These are phyloP conservation scores for Viola odorata DNA, from an alignment of 345 rosid genomes.

Conservation along the genomic window DNA sequence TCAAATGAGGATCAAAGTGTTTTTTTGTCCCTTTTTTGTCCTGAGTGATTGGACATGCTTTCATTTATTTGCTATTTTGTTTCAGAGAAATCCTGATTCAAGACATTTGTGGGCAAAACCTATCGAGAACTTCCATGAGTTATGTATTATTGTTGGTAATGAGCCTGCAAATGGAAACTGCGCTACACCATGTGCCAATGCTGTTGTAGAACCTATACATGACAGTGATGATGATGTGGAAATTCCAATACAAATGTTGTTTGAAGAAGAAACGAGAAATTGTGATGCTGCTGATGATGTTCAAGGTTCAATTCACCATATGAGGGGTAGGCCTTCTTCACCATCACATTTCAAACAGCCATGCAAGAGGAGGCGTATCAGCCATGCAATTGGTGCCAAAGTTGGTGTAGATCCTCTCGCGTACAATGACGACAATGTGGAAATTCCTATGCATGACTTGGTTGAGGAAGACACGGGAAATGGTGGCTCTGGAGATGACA, in stretches of 20 bases:
- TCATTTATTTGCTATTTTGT: not conserved
- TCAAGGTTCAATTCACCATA: constrained; percentile 10
- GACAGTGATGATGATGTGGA: not conserved
- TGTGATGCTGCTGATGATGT: constrained; percentile 2
- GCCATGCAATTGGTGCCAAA: not conserved
- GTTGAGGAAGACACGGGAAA: constrained; percentile 8
- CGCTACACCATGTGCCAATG: not conserved
- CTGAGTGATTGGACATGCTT: too few relatives aligned
- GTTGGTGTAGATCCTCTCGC: not conserved
- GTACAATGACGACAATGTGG: not conserved
- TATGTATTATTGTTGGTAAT: constrained; percentile 7
- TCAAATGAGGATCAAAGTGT: too few relatives aligned
- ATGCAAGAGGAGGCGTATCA: not conserved
- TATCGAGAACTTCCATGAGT: constrained; percentile 9
- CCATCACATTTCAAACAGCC: not conserved
- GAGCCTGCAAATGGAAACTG: not conserved
- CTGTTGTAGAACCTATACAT: not conserved
- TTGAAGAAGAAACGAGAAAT: constrained; percentile 6
- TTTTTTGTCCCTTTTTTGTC: not conserved
- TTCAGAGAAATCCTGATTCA: constrained; percentile 15
- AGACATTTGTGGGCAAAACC: constrained; percentile 2
- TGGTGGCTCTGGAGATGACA: constrained; percentile 4
- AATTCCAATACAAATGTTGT: constrained; percentile 3
- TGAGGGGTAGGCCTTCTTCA: constrained; percentile 12
- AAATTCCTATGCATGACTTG: not conserved